phyloP scores from a whole-genome alignment of 2,329 filamentous ascomycete genomes.

The Ophiostoma piceae region DNA sequence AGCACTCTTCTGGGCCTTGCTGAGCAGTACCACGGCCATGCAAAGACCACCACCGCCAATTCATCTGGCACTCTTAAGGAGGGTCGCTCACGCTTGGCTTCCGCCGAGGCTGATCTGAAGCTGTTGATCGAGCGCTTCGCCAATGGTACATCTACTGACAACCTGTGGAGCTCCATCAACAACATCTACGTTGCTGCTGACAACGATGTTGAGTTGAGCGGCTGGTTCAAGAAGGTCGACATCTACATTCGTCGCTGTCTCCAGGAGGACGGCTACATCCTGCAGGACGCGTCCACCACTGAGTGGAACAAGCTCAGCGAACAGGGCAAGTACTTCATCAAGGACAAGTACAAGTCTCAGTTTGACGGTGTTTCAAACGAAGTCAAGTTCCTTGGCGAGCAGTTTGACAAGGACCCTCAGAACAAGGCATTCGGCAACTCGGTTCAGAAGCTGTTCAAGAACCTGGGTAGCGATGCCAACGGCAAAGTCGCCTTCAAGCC shows the following conservation, averaged over 20 bases:
- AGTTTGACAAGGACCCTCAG: slow-evolving; percentile 83
- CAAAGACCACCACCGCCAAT: slow-evolving; percentile 59
- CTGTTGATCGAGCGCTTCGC: slow-evolving; percentile 91
- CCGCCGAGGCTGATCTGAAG: slow-evolving; percentile 75
- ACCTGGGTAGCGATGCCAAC: slow-evolving; percentile 80
- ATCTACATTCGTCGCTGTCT: slow-evolving; percentile 75
- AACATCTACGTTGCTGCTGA: slow-evolving; percentile 84
- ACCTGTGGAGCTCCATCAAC: slow-evolving; percentile 78
- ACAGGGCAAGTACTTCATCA: slow-evolving; percentile 76
- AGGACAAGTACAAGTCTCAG: slow-evolving; percentile 79
- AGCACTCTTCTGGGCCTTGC: slow-evolving; percentile 78
- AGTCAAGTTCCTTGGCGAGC: slow-evolving; percentile 78
- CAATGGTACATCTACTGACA: slow-evolving; percentile 84
- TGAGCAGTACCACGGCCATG: slow-evolving; percentile 76
- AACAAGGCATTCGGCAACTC: slow-evolving; percentile 76
- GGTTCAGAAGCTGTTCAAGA: slow-evolving; percentile 74
- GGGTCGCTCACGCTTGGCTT: slow-evolving; percentile 61
- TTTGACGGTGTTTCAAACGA: slow-evolving; percentile 85
- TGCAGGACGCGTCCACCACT: slow-evolving; percentile 70
- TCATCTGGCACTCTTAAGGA: slow-evolving; percentile 65
- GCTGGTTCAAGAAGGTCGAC: slow-evolving; percentile 81
- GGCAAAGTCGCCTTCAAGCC: slow-evolving; percentile 89
- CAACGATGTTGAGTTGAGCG: slow-evolving; percentile 74
- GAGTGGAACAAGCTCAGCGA: slow-evolving; percentile 86
- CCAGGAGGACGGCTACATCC: slow-evolving; percentile 83